Conservation (phyloP, 2,329 filamentous ascomycete genomes). For the Byssoonygena ceratinophila region DNA sequence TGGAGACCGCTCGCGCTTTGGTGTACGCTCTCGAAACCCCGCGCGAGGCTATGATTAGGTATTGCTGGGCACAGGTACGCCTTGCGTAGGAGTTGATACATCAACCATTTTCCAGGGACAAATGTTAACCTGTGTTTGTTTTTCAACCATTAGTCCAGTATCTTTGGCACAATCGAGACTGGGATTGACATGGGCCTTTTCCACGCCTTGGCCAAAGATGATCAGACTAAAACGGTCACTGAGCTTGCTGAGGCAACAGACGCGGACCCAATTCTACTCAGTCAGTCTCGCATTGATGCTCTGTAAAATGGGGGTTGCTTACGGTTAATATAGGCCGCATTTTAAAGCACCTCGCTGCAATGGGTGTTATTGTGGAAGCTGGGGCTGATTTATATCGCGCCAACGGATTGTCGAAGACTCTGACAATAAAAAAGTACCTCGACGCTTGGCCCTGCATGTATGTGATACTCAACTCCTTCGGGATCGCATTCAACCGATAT, state of each 20-base stretch:
- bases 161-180: conserved; percentile 16
- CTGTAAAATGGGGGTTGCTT: neutral
- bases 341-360: conserved; percentile 20
- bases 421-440: conserved; percentile 21
- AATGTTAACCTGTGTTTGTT: neutral
- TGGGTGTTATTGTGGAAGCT: conserved; percentile 20
- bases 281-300: conserved; percentile 8
- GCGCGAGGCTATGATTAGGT: conserved; percentile 23
- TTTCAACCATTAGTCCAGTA: neutral
- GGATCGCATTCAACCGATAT: neutral
- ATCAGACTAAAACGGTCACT: conserved; percentile 15
- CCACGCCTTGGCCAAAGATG: conserved; percentile 13
- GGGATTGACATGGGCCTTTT: conserved; percentile 17
- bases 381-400: conserved; percentile 22
- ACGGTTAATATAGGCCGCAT: conserved; percentile 19
- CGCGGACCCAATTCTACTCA: conserved; percentile 15
- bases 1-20: conserved; percentile 23
- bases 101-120: neutral
- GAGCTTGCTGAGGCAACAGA: conserved; percentile 14
- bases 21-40: conserved; percentile 24
- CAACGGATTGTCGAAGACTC: conserved; percentile 21
- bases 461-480: conserved; percentile 6
- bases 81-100: neutral
- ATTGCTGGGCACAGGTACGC: conserved; percentile 22
- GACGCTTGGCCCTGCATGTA: conserved; percentile 23